These are phyloP conservation scores for Neonectria faginata DNA, from an alignment of 2,329 filamentous ascomycete species.

Conservation along the genomic window DNA sequence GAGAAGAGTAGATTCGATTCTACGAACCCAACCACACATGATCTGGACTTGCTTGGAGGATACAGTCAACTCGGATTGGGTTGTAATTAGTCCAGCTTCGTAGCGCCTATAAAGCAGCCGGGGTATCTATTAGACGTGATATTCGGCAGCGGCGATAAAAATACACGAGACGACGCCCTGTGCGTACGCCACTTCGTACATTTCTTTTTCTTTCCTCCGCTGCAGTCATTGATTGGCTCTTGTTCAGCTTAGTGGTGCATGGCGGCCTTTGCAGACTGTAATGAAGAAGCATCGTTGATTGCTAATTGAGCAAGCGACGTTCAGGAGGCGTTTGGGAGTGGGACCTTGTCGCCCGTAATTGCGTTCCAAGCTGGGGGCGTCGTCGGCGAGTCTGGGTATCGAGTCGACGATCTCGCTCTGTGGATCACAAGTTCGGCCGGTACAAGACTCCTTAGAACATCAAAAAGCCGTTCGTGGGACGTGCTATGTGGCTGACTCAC, in stretches of 20 bases:
- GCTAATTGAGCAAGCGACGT: conserved; percentile 14
- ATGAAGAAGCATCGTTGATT: background rate
- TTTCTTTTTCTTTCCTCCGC: conserved; percentile 24
- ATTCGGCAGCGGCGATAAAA: conserved; percentile 30
- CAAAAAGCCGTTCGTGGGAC: conserved; percentile 2
- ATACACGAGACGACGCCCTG: conserved; percentile 27
- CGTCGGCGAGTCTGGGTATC: conserved; percentile 16
- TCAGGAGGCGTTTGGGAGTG: conserved; percentile 13
- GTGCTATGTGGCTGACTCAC: conserved; percentile 15
- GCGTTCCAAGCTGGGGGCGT: conserved; percentile 10
- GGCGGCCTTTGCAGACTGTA: conserved; percentile 8
- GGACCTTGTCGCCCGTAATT: conserved; percentile 9
- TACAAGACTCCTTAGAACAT: background rate
- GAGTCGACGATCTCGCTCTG: conserved; percentile 15
- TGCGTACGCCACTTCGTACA: conserved; percentile 16
- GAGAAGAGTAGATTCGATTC: background rate
- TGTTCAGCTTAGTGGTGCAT: conserved; percentile 15
- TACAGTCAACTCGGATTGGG: background rate
- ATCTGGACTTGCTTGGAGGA: background rate
- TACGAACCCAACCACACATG: background rate
- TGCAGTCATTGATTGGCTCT: conserved; percentile 11
- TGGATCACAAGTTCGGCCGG: conserved; percentile 10
- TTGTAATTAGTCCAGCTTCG: background rate
- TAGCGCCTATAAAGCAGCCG: conserved; percentile 6
- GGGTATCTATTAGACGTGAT: conserved; percentile 10